Conservation (phyloP, 2,329 filamentous ascomycete species). For the Alternaria atra region DNA sequence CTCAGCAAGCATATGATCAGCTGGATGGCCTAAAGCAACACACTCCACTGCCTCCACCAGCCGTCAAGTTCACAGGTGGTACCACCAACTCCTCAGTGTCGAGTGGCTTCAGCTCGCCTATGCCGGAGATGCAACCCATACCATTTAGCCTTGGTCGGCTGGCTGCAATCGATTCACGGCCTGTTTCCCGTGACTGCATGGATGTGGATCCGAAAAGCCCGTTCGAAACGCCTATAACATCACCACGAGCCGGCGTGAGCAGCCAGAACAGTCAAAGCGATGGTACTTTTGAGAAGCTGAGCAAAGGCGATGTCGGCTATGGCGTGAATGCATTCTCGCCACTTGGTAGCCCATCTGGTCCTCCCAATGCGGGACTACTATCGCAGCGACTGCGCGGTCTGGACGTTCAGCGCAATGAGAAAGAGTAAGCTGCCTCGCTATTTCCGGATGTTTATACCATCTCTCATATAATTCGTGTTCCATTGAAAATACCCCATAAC, state of each 20-base stretch:
- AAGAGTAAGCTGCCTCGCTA: slow-evolving; percentile 3
- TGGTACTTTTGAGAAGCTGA: slow-evolving; percentile 71
- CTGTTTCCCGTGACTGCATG: slow-evolving; percentile 45
- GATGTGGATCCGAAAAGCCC: slow-evolving; percentile 39
- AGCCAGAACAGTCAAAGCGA: slow-evolving; percentile 23
- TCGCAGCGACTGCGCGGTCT: slow-evolving; percentile 73
- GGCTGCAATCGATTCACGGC: slow-evolving; percentile 40
- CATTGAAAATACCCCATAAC: slow-evolving; percentile 7
- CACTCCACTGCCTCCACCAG: slow-evolving; percentile 43
- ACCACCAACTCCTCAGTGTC: slow-evolving; percentile 33
- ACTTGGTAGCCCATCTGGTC: slow-evolving; percentile 59
- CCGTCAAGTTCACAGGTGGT: slow-evolving; percentile 43
- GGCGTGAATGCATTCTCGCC: slow-evolving; percentile 48
- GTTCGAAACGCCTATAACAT: slow-evolving; percentile 35
- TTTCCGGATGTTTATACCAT: neutral
- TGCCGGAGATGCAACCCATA: slow-evolving; percentile 59
- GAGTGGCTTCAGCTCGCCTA: slow-evolving; percentile 32
- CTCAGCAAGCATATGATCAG: slow-evolving; percentile 39
- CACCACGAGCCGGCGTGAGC: slow-evolving; percentile 27
- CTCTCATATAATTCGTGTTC: neutral
- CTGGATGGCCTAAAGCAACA: slow-evolving; percentile 35
- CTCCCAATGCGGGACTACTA: slow-evolving; percentile 72
- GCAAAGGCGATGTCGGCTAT: slow-evolving; percentile 66
- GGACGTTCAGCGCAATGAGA: slow-evolving; percentile 56
- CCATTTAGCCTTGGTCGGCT: slow-evolving; percentile 58